Evolutionary conservation across 1,284 basidiomycete genomes (phyloP), one percentile per base, ranked within the genome.

Genomic region (Fomitopsis schrenkii): DNA sequence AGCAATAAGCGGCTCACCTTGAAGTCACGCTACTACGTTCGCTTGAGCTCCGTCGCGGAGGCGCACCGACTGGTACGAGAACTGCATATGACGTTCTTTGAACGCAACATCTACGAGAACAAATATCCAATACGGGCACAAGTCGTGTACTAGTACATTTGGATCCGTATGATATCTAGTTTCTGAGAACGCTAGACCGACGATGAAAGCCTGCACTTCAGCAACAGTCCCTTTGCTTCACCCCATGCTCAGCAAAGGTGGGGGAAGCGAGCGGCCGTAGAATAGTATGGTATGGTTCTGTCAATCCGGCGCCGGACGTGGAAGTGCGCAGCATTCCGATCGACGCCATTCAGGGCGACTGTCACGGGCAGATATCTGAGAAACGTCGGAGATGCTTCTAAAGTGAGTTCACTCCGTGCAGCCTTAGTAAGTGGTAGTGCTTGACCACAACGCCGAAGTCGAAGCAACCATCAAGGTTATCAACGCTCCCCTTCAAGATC

Each of bases 21-120:
- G 26, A 68, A 67, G 78, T 66, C 79, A 75, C 61, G 64, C 71
- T 82, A 82, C 66, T 67, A 86, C 7, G 76, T 91, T 36, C 83
- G 83, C 33, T 71, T 87, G 55, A 69, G 72, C 2, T 84, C 83
- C 0, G 72, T 79, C 19, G 79, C 86, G 8, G 87, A 91, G 68
- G 90, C 90, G 1, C 83, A 90, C 66, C 81, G 83, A 55, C 73
- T 91, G 40, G 87, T 85, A 26, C 83, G 87, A 54, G 73, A 76
- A 42, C 63, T 89, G 54, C 88, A 93, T 70, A 82, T 85, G 78
- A 85, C 81, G 3, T 75, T 76, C 44, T 83, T 76, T 67, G 67
- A 74, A 14, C 75, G 76, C 22, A 74, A 74, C 56, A 69, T 68
- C 41, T 67, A 69, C 68, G 77, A 74, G 54, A 73, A 74, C 58